These are phyloP conservation scores for Diaporthe aspalathi DNA, from an alignment of 2,329 filamentous ascomycete species.

Conservation along the genomic window DNA sequence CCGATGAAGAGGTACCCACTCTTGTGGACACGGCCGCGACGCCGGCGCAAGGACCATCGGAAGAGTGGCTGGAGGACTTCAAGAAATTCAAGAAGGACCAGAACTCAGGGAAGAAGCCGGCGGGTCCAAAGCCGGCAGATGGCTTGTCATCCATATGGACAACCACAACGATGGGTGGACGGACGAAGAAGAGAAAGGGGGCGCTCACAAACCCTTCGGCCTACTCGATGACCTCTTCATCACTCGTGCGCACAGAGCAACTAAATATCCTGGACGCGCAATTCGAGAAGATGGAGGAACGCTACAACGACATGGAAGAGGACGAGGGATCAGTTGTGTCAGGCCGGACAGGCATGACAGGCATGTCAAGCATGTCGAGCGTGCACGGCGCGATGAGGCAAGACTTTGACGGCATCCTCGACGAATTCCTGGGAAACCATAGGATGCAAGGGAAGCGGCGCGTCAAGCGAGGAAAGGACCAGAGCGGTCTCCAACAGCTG, in stretches of 20 bases:
- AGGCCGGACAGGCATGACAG: slow-evolving; percentile 69
- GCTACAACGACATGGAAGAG: slow-evolving; percentile 67
- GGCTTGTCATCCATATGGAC: slow-evolving; percentile 78
- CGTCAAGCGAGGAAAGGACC: slow-evolving; percentile 83
- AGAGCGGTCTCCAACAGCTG: slow-evolving; percentile 86
- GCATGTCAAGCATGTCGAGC: slow-evolving; percentile 72
- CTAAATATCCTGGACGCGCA: slow-evolving; percentile 86
- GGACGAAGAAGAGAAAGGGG: slow-evolving; percentile 94
- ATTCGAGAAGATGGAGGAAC: slow-evolving; percentile 90
- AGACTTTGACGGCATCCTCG: slow-evolving; percentile 91
- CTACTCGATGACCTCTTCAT: slow-evolving; percentile 98
- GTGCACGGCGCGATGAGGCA: slow-evolving; percentile 75
- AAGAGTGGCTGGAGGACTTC: slow-evolving; percentile 92
- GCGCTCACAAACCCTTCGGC: slow-evolving; percentile 89
- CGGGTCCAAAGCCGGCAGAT: slow-evolving; percentile 67
- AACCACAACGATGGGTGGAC: slow-evolving; percentile 81
- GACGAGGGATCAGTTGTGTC: slow-evolving; percentile 66
- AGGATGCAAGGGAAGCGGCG: slow-evolving; percentile 77
- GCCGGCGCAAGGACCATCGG: slow-evolving; percentile 72
- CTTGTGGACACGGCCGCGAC: slow-evolving; percentile 60
- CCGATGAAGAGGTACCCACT: slow-evolving; percentile 59
- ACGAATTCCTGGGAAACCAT: slow-evolving; percentile 87
- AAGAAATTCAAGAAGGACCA: slow-evolving; percentile 92
- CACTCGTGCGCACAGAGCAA: slow-evolving; percentile 90
- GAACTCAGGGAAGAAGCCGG: slow-evolving; percentile 57